phyloP scores from a whole-genome alignment of 2,329 filamentous ascomycete species.

The Microascus cirrosus region DNA sequence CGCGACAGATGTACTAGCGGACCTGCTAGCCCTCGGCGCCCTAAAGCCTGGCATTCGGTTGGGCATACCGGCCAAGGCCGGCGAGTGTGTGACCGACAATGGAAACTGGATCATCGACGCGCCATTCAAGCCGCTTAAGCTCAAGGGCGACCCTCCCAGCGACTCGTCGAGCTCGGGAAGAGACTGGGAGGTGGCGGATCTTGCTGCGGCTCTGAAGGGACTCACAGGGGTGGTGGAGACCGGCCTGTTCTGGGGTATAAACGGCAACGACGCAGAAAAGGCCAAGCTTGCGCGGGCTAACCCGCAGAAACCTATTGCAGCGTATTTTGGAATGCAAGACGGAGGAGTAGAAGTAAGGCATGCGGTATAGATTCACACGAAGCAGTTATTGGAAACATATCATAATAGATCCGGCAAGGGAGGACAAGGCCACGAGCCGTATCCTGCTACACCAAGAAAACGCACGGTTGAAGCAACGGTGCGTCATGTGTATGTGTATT shows the following conservation, averaged over 20 bases:
- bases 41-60: slow-evolving; percentile 59
- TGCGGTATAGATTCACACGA: not conserved
- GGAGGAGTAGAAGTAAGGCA: slow-evolving; percentile 48
- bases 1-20: slow-evolving; percentile 62
- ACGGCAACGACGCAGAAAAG: slow-evolving; percentile 53
- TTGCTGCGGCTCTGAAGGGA: slow-evolving; percentile 58
- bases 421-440: not conserved
- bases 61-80: slow-evolving; percentile 65
- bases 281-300: slow-evolving; percentile 49
- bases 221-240: slow-evolving; percentile 77
- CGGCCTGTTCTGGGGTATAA: slow-evolving; percentile 76
- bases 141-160: slow-evolving; percentile 38
- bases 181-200: slow-evolving; percentile 43
- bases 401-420: not conserved
- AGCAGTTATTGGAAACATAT: not conserved
- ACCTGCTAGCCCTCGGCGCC: slow-evolving; percentile 64
- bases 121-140: slow-evolving; percentile 65
- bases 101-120: slow-evolving; percentile 80
- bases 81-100: slow-evolving; percentile 54
- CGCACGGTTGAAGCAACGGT: not conserved
- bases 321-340: slow-evolving; percentile 88
- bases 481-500: slow-evolving; percentile 3
- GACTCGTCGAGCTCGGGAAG: slow-evolving; percentile 21
- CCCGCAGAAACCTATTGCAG: slow-evolving; percentile 75
- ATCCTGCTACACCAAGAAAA: not conserved